Evolutionary conservation across 2,329 filamentous ascomycete genomes (phyloP).

Genomic region (Colletotrichum sp.): DNA sequence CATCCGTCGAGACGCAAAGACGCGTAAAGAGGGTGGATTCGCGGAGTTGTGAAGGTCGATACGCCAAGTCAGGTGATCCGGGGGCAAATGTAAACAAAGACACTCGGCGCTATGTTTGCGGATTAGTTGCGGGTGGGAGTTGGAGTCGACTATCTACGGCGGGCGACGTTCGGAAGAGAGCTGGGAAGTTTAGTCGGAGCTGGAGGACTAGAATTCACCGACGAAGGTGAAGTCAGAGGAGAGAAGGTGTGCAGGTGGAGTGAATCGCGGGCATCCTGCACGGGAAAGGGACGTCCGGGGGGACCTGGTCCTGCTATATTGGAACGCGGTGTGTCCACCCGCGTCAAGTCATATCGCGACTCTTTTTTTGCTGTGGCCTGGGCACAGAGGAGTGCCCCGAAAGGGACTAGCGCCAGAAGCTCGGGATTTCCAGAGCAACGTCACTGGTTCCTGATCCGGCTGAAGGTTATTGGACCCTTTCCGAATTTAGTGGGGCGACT

Average conservation of each 20-base stretch:
- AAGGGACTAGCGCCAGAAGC: not conserved
- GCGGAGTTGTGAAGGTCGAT: not conserved
- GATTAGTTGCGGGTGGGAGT: not conserved
- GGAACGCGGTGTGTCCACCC: slow-evolving; percentile 14
- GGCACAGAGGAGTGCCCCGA: not conserved
- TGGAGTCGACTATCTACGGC: not conserved
- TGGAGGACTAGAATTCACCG: not conserved
- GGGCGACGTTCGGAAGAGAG: not conserved
- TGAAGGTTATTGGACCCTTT: slow-evolving; percentile 9
- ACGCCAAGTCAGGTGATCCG: slow-evolving; percentile 20
- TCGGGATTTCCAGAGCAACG: slow-evolving; percentile 18
- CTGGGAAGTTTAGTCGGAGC: not conserved
- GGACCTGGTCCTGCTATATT: slow-evolving; percentile 18
- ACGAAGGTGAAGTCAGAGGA: slow-evolving; percentile 5
- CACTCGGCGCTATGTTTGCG: not conserved
- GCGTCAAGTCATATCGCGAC: slow-evolving; percentile 19
- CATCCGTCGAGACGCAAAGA: slow-evolving; percentile 9
- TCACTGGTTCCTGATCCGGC: not conserved
- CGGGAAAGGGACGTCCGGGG: slow-evolving; percentile 15
- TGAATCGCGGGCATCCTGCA: slow-evolving; percentile 18
- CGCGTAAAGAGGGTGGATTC: slow-evolving; percentile 1
- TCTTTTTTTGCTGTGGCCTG: not conserved
- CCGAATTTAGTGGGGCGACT: not conserved
- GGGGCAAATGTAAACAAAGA: slow-evolving; percentile 20
- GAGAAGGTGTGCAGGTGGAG: slow-evolving; percentile 15